Percentiles rank a stretch among this genome's conserved stretches.
Conservation (phyloP, 805 yeast genomes). For the Hanseniaspora pseudoguilliermondii region DNA sequence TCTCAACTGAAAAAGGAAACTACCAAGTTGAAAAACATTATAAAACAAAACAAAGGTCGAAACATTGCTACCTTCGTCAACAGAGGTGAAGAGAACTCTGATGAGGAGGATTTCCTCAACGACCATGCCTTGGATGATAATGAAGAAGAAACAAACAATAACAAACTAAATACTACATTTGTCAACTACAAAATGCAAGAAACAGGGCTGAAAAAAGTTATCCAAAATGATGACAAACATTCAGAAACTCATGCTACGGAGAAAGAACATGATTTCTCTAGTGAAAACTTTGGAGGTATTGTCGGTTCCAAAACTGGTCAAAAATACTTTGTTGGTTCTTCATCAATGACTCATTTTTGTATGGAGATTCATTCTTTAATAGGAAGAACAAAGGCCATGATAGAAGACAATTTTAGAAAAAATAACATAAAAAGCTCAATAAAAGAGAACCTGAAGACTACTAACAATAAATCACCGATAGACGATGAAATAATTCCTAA, state of each 20-base stretch:
- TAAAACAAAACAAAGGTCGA: neutral
- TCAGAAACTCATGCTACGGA: conserved; percentile 18
- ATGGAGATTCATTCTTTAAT: conserved; percentile 60
- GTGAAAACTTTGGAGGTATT: conserved; percentile 51
- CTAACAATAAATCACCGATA: neutral
- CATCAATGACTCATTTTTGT: conserved; percentile 73
- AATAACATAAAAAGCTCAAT: neutral
- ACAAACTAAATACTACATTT: neutral
- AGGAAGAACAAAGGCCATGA: conserved; percentile 24
- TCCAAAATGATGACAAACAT: conserved; percentile 7
- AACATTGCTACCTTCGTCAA: neutral
- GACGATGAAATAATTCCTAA: conserved; percentile 5
- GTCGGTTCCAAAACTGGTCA: conserved; percentile 68
- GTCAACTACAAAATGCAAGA: neutral
- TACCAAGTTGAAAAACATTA: conserved; percentile 36
- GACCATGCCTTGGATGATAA: neutral
- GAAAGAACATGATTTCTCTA: conserved; percentile 56
- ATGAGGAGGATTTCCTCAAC: neutral
- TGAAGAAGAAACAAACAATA: neutral
- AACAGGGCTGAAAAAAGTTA: conserved; percentile 13
- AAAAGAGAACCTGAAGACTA: conserved; percentile 13
- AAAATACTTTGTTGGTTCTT: conserved; percentile 63
- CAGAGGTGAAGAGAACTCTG: neutral
- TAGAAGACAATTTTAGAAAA: conserved; percentile 17
- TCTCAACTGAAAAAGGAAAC: conserved; percentile 55